phyloP scores from a whole-genome alignment of 1,284 basidiomycete species.

The Cryptococcus sp. region DNA sequence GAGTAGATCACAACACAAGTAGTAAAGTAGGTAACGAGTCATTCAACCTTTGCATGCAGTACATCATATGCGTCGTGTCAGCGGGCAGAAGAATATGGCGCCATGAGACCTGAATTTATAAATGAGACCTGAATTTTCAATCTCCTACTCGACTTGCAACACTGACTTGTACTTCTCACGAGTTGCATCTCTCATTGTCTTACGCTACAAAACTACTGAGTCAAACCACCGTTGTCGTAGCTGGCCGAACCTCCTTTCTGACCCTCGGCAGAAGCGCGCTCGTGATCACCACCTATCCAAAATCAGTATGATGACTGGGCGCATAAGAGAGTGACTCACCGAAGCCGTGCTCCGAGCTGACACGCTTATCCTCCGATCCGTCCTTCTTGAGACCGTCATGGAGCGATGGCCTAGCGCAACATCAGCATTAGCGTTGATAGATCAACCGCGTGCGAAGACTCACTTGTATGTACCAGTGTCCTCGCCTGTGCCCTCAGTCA shows the following conservation, averaged over 20 bases:
- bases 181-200: too few species aligned
- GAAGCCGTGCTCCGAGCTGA: conserved; percentile 28
- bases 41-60: too few species aligned
- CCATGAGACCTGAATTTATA: too few species aligned
- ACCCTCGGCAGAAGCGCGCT: conserved; percentile 37
- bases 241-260: conserved; percentile 44
- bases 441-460: too few species aligned
- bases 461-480: conserved; percentile 43
- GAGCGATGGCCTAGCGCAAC: conserved; percentile 28
- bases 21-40: too few species aligned
- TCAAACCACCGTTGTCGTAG: conserved; percentile 44
- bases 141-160: too few species aligned
- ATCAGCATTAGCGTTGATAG: not conserved
- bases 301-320: not conserved
- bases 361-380: conserved; percentile 41
- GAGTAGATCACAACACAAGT: conserved; percentile 14
- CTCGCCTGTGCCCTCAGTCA: conserved; percentile 46
- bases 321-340: conserved; percentile 7
- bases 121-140: too few species aligned
- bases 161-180: too few species aligned
- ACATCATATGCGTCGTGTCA: too few species aligned
- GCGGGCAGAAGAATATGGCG: too few species aligned
- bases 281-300: conserved; percentile 30
- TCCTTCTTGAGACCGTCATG: conserved; percentile 46
- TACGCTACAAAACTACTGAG: conserved; percentile 19